These are phyloP conservation scores for Sclerotinia sclerotiorum DNA, from an alignment of 2,329 filamentous ascomycete species.

Conservation along the genomic window DNA sequence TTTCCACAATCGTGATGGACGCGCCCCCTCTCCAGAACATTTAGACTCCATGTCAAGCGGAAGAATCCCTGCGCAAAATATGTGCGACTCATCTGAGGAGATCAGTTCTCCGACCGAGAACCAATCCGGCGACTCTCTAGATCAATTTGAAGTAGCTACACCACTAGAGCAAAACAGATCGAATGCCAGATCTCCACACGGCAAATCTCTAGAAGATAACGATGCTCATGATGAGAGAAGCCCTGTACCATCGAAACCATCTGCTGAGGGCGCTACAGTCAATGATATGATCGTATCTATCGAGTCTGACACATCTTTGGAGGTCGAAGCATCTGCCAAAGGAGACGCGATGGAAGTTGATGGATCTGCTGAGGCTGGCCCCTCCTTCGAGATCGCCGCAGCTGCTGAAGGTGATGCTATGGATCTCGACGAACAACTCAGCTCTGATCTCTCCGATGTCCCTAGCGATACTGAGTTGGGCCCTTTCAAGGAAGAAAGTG, in stretches of 20 bases:
- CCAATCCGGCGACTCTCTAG: background rate
- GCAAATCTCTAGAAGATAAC: background rate
- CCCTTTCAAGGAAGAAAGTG: background rate
- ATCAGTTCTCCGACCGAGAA: too few species aligned
- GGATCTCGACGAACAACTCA: background rate
- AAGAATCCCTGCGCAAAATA: background rate
- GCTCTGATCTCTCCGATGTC: constrained; percentile 9
- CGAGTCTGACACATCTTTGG: background rate
- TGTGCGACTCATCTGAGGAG: background rate
- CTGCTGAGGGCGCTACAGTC: background rate
- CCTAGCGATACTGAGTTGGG: background rate
- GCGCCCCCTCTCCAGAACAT: background rate
- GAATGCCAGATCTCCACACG: background rate
- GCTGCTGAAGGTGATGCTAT: background rate
- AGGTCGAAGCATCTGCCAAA: background rate
- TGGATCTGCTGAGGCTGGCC: background rate
- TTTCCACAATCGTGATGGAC: background rate
- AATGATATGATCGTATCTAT: background rate
- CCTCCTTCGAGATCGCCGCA: background rate
- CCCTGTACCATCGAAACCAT: background rate
- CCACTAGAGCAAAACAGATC: background rate
- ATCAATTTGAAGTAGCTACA: background rate
- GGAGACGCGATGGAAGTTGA: constrained; percentile 1
- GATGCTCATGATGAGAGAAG: background rate
- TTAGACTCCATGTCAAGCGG: background rate